These are phyloP conservation scores for Termitomyces sp. DNA, from an alignment of 768 basidiomycete species.

Conservation along the genomic window DNA sequence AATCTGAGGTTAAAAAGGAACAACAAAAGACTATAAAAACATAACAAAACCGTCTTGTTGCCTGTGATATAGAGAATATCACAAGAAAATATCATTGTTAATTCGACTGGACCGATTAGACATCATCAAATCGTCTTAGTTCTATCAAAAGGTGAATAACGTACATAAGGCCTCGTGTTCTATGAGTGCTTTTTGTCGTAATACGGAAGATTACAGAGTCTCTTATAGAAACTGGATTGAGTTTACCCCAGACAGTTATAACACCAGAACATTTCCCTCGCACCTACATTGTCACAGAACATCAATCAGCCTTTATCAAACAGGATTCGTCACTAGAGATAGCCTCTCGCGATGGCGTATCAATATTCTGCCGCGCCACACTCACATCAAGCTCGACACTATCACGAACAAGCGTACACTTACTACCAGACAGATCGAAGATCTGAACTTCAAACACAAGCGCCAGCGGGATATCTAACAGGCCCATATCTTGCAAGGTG, in stretches of 20 bases:
- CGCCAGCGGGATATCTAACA: neutral
- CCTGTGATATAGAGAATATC: neutral
- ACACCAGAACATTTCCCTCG: neutral
- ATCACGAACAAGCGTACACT: neutral
- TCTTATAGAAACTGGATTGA: neutral
- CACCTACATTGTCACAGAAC: neutral
- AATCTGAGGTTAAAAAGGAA: neutral
- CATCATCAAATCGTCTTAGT: neutral
- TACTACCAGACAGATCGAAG: neutral
- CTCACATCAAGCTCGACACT: neutral
- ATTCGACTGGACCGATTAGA: neutral
- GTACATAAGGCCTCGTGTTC: neutral
- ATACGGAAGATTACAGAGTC: neutral
- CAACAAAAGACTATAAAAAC: neutral
- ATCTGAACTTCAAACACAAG: no score
- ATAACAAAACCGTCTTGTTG: neutral
- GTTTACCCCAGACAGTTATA: no score
- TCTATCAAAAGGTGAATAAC: neutral
- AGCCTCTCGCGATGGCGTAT: neutral
- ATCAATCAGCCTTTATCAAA: neutral
- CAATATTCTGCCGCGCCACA: neutral
- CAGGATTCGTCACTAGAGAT: neutral
- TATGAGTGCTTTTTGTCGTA: neutral
- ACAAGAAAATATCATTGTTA: neutral
- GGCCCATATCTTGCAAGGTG: neutral